Evolutionary conservation across 345 rosid species (phyloP).

Genomic region (Microcos paniculata): DNA sequence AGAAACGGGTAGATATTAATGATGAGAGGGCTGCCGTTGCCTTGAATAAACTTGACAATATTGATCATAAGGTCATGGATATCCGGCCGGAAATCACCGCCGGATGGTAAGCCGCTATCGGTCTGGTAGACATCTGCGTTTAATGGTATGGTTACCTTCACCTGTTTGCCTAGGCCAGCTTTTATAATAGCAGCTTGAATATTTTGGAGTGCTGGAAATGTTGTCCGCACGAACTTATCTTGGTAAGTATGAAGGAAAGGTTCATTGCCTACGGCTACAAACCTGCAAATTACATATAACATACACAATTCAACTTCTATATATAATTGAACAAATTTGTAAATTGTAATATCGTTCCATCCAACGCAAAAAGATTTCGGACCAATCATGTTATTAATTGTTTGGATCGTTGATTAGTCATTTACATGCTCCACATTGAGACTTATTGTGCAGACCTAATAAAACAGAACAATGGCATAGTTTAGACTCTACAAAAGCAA

Average conservation of each 20-base stretch:
- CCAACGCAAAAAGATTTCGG: background rate
- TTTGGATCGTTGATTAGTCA: too few species aligned
- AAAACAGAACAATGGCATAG: too few species aligned
- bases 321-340: background rate
- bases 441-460: too few species aligned
- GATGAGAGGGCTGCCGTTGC: conserved; percentile 56
- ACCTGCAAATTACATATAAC: conserved; percentile 34
- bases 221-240: conserved; percentile 48
- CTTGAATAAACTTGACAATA: conserved; percentile 57
- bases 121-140: conserved; percentile 83
- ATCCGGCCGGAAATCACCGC: conserved; percentile 71
- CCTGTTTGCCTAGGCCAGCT: conserved; percentile 72
- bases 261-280: conserved; percentile 89
- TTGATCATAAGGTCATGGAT: conserved; percentile 61
- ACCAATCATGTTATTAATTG: background rate
- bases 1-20: conserved; percentile 94
- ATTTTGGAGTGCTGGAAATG: conserved; percentile 83
- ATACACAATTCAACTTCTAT: background rate
- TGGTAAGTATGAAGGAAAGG: conserved; percentile 76
- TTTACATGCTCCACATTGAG: too few species aligned
- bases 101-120: conserved; percentile 62
- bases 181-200: conserved; percentile 85
- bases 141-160: conserved; percentile 78
- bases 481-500: too few species aligned
- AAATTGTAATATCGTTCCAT: background rate